Evolutionary conservation across 108 stramenopile genomes (phyloP).

Genomic region (Pseudonitzschia delicatissima): DNA sequence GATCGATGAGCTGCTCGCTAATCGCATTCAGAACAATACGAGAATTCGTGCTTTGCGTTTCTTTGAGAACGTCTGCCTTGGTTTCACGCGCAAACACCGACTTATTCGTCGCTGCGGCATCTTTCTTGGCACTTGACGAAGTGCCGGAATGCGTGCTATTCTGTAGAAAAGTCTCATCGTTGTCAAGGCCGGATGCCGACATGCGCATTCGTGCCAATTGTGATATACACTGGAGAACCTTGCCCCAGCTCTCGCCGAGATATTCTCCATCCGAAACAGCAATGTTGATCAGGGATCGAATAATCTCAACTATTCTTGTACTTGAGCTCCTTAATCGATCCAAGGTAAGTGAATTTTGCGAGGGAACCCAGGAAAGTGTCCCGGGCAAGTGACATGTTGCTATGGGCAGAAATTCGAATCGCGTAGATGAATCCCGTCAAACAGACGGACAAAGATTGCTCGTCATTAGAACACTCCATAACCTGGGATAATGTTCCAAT

Average conservation of each 20-base stretch:
- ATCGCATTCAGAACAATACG: conserved; percentile 76
- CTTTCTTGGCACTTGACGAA: not conserved
- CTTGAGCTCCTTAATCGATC: conserved; percentile 91
- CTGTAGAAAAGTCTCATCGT: conserved; percentile 86
- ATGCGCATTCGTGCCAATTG: conserved; percentile 86
- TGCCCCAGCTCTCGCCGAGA: conserved; percentile 94
- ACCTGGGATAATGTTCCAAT: conserved; percentile 92
- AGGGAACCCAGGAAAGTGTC: conserved; percentile 95
- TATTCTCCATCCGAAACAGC: conserved; percentile 92
- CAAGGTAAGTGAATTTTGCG: conserved; percentile 91
- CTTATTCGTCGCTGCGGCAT: not conserved
- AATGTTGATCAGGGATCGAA: conserved; percentile 88
- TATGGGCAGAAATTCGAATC: conserved; percentile 72
- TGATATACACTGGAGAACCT: conserved; percentile 92
- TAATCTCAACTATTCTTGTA: conserved; percentile 92
- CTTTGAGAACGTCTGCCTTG: conserved; percentile 41
- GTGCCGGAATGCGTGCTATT: conserved; percentile 12
- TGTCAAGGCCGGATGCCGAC: conserved; percentile 79
- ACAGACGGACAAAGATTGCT: conserved; percentile 74
- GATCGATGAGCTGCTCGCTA: conserved; percentile 85
- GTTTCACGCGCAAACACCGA: conserved; percentile 22
- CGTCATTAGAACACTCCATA: conserved; percentile 79
- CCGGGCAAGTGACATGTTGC: conserved; percentile 81
- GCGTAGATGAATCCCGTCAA: conserved; percentile 87
- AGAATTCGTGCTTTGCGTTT: conserved; percentile 78